Evolutionary conservation across 2,329 filamentous ascomycete species (phyloP).

Genomic region (Ophiostoma triangulosporum): DNA sequence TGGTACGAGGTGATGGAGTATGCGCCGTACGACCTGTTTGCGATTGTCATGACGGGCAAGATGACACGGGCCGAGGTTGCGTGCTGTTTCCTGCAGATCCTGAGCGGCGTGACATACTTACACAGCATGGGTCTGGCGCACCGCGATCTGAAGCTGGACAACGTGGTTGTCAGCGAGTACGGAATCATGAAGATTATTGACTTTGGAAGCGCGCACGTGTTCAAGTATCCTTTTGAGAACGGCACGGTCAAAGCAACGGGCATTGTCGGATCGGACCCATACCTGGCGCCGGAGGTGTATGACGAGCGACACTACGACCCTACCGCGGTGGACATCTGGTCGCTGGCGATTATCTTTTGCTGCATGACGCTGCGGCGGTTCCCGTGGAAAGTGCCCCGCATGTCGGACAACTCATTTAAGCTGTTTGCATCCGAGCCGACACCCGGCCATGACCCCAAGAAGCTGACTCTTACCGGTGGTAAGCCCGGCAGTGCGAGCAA

Average conservation of each 20-base stretch:
- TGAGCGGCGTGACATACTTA: constrained; percentile 87
- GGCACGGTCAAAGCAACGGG: constrained; percentile 67
- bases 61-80: constrained; percentile 86
- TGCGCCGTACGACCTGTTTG: constrained; percentile 88
- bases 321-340: constrained; percentile 92
- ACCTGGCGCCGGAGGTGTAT: constrained; percentile 92
- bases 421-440: constrained; percentile 80
- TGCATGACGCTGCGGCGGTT: constrained; percentile 95
- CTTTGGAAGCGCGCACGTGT: constrained; percentile 94
- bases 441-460: constrained; percentile 50
- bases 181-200: constrained; percentile 99
- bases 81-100: constrained; percentile 85
- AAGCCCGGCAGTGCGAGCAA: constrained; percentile 47
- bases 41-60: constrained; percentile 96
- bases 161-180: constrained; percentile 89
- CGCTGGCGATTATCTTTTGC: constrained; percentile 94
- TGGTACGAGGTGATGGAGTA: constrained; percentile 99
- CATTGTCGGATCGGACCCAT: constrained; percentile 76
- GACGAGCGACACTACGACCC: constrained; percentile 89
- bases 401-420: constrained; percentile 89
- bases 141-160: constrained; percentile 90
- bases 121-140: constrained; percentile 93
- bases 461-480: constrained; percentile 29
- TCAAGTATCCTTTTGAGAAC: constrained; percentile 92
- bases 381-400: constrained; percentile 88